phyloP scores from a whole-genome alignment of 2,329 filamentous ascomycete species.

The Cladosporium sp. region DNA sequence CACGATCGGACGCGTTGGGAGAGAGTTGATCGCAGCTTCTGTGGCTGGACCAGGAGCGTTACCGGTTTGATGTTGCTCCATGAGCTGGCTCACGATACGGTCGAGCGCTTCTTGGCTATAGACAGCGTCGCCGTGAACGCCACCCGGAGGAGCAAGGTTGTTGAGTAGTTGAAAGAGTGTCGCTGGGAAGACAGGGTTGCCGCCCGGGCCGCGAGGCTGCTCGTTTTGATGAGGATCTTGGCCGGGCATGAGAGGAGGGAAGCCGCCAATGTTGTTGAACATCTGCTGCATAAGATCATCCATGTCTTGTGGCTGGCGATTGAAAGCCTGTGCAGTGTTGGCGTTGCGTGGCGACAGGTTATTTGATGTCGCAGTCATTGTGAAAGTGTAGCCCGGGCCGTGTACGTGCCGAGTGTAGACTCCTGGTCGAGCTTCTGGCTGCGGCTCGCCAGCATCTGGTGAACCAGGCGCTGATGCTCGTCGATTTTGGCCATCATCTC shows the following conservation, averaged over 20 bases:
- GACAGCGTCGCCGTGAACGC: constrained; percentile 70
- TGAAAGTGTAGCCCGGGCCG: constrained; percentile 33
- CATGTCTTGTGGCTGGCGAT: constrained; percentile 36
- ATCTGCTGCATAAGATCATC: constrained; percentile 36
- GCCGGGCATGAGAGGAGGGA: constrained; percentile 9
- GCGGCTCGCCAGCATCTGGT: constrained; percentile 15
- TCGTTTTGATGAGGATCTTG: constrained; percentile 9
- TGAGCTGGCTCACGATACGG: constrained; percentile 79
- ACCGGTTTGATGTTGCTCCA: constrained; percentile 76
- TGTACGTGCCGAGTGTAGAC: constrained; percentile 24
- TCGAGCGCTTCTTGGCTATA: constrained; percentile 91
- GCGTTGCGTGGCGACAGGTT: constrained; percentile 54
- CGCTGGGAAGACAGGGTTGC: constrained; percentile 10
- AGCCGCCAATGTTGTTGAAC: constrained; percentile 34
- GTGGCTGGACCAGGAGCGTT: constrained; percentile 82
- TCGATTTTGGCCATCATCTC: constrained; percentile 15
- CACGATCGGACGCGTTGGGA: constrained; percentile 68
- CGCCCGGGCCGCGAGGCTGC: constrained; percentile 1
- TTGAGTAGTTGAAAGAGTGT: constrained; percentile 27
- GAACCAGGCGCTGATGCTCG: constrained; percentile 21
- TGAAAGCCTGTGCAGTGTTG: constrained; percentile 48
- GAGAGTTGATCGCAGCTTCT: constrained; percentile 67
- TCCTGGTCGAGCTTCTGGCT: constrained; percentile 20
- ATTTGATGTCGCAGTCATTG: constrained; percentile 32
- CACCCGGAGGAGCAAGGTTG: constrained; percentile 40